Evolutionary conservation across 306 rosid species (phyloP), one percentile per base, ranked within the genome.

Genomic region (Vigna trinervia): DNA sequence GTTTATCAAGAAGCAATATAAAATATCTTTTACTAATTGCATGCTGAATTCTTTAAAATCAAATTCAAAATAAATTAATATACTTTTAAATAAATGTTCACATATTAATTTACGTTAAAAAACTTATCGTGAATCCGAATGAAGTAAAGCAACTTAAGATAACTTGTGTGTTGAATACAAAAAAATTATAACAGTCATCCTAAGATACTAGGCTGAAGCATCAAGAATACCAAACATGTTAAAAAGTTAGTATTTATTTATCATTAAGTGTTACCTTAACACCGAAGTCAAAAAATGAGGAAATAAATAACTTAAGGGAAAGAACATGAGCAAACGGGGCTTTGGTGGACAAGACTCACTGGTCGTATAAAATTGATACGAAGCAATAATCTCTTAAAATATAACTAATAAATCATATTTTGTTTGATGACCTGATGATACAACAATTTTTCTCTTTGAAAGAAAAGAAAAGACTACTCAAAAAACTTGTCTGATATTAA

Each of bases 401-500:
- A 67, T 11, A 30, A 71, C 77, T 13, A 71, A 84, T 23, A 6
- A 70, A 43, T 77, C 20, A 41, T 66, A 45, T 45, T 34, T 13
- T 36, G 73, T 46, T 59, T 68, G 46, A 32, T 23, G 32, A 73
- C 51, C 48, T 28, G 58, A 36, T 15, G 58, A 36, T 15, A 14
- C 51, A 77, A 38, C 73, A 78, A 50, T 69, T 58, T 20, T 60
- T 78, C 58, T 10, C 64, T 74, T 73, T 50, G 14, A 67, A 22
- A n/a, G 38, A 22, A 47, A 30, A 11, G 19, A 60, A n/a, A 66
- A 19, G 9, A 69, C 75, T 22, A 32, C 57, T 88, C 73, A 90
- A 69, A 79, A 95, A 43, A 95, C 99, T 87, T 90, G 96, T 88
- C 99, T 83, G 64, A 95, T 90, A 81, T 95, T 95, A 80, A 95